Evolutionary conservation across 148 eudicot genomes (phyloP), one percentile per base, ranked within the genome.

Genomic region (Selenicereus undatus): DNA sequence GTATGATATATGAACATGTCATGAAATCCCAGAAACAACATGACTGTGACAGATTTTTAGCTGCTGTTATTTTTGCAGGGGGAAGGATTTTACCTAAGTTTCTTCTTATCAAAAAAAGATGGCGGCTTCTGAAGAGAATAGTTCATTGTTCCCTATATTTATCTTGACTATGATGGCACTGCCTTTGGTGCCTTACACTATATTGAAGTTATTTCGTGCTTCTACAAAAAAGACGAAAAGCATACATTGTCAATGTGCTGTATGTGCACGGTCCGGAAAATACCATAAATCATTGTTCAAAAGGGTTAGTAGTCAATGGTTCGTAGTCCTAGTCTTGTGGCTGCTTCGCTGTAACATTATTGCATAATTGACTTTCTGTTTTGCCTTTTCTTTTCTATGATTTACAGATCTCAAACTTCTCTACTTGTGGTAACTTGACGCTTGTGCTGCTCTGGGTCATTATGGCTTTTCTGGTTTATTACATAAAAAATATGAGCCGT

Each of bases 121-220:
- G 99, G 95, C 95, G 68, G 86, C 91, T 83, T 90, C 97, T 43
- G 99, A 92, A 79, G 99, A 96, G 86, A 92, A 91, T 70, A 92
- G 90, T 88, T 85, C 93, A 30, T 76, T 96, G 83, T 96, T 96
- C 82, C 98, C 99, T 11, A 96, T 96, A 66, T 96, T 96, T 72
- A 88, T 96, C 66, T 86, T 93, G 85, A 90, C 99, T 11, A 90
- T 93, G 76, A 89, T 96, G 84, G 99, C 97, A 24, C 65, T 96
- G 73, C 97, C 99, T 73, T 88, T 96, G 73, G 95, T 96, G 50
- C 99, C 99, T 81, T 96, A 96, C 80, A 93, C 99, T 13, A 90
- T 96, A 76, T 52, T 88, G 82, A 92, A 92, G 82, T 66, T 96
- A 56, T 89, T 91, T 78, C 91, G 91, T 86, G 91, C 92, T 81